A percentile compares a stretch with the other conserved stretches of the same genome.
phyloP scores from a whole-genome alignment of 2,329 filamentous ascomycete genomes.

The Scleromitrula shiraiana region DNA sequence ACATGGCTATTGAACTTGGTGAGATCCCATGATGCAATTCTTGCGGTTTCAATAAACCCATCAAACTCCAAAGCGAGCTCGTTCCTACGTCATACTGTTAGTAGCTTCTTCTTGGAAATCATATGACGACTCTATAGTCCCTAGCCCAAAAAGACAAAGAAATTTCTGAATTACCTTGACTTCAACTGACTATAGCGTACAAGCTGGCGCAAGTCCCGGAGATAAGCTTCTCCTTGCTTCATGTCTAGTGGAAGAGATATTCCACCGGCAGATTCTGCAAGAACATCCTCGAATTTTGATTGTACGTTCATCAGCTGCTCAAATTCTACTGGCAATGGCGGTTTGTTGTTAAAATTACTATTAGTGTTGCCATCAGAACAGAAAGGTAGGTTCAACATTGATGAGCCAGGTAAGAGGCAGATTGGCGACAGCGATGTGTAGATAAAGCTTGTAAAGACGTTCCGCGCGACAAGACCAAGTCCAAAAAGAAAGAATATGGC shows the following conservation, averaged over 20 bases:
- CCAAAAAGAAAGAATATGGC: constrained; percentile 54
- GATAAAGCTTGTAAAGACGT: constrained; percentile 54
- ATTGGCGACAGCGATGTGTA: constrained; percentile 57
- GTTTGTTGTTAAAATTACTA: constrained; percentile 18
- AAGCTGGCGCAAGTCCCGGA: constrained; percentile 65
- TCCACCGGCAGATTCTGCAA: constrained; percentile 58
- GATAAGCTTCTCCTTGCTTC: constrained; percentile 66
- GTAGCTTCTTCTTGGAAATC: too few relatives aligned
- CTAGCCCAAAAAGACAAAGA: not conserved
- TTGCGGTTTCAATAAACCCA: constrained; percentile 63
- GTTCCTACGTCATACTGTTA: constrained; percentile 41
- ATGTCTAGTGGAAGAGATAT: constrained; percentile 67
- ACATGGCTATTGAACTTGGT: constrained; percentile 71
- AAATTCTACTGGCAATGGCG: constrained; percentile 46
- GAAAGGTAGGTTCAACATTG: constrained; percentile 54
- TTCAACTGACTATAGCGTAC: constrained; percentile 63
- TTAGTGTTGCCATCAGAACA: constrained; percentile 40
- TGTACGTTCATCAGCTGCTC: constrained; percentile 68
- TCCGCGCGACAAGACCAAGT: constrained; percentile 49
- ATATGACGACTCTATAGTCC: not conserved
- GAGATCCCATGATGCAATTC: constrained; percentile 56
- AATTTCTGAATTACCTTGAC: constrained; percentile 33
- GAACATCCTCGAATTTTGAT: constrained; percentile 65
- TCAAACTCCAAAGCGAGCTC: constrained; percentile 71
- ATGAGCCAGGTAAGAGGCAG: constrained; percentile 60